Base-by-base conservation (phyloP, 768 basidiomycete species). In the Amanita phalloides region DNA sequence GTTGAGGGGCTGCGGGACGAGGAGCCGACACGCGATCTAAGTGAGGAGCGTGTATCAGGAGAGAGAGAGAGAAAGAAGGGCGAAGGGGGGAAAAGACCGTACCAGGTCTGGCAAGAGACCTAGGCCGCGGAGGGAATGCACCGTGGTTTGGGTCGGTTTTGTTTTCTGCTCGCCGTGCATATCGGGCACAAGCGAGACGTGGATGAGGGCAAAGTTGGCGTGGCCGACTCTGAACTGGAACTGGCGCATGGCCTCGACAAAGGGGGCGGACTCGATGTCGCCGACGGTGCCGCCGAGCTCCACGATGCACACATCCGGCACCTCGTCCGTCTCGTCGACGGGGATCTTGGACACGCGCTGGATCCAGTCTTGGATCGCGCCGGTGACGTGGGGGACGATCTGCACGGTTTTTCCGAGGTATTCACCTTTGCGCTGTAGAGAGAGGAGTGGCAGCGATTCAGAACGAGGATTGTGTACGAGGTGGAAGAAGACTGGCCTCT, bases 121-220 rank as follows among this genome's bases (percentile, higher is more conserved):
- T 14, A 97, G 76, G 3, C 95, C 94, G 45, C 95, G 79, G 41
- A 98, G 70, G 48, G 91, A 93, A 59, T 95, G 88, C 9, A 98
- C 89, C 14, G 92, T 95, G 13, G 94, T 95, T 66, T 99, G 95
- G 0, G 95, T 99, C 1, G 95, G 95, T 64, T 99, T 99, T 6
- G 95, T 99, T 70, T 99, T 99, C 63, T 97, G 95, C 66, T 99
- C 95, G 51, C 95, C 95, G 49, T 96, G 92, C 76, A 99, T 90
- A 61, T 96, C 91, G 14, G 95, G 95, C n/a, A 99, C 92, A 28
- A 99, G 82, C 5, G 91, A 94, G 45, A 99, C 95, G 58, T 97
- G 94, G 54, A 98, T 84, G 50, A 98, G 81, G 0, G 95, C 94
- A 64, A 97, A 97, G 69, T 98, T 97, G 53, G 92, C 90, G 63